Evolutionary conservation across 2,329 filamentous ascomycete genomes (phyloP), one percentile per base, ranked within the genome.

Genomic region (Teratosphaeria epicoccoides): DNA sequence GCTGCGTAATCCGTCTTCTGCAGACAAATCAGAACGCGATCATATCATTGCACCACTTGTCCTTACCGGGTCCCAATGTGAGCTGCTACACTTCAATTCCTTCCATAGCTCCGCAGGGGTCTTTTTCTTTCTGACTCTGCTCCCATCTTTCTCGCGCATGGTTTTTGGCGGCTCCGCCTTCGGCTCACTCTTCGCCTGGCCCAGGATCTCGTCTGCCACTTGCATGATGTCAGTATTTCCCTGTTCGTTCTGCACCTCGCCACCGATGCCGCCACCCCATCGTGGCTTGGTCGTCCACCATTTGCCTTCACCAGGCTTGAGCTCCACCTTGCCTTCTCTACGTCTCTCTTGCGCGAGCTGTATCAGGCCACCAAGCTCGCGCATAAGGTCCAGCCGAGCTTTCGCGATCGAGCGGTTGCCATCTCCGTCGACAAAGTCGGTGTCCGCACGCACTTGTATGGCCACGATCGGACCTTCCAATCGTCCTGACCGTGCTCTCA

Each of bases 231-330:
- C 63, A 9, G 53, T 60, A 46, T 67, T 63, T 6, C 45, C 49
- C 4, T 22, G 24, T 10, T 55, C 47, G 14, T 56, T 56, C 37
- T 68, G 71, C 17, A 71, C 63, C 52, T 74, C 71, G 33, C 69
- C 71, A 17, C 73, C 73, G n/a, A 66, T 62, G 11, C 73, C 74
- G 23, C 79, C 79, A 49, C 80, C 80, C 73, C 78, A 83, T 49
- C 80, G 72, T 24, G 75, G 73, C 49, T 67, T 71, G 2, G 68
- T 73, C 2, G 78, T 77, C 78, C 78, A 84, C 80, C 81, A 84
- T 59, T 79, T 73, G 2, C 76, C 77, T 57, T 79, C 74, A 1
- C 78, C 77, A 3, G 76, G 72, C 49, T 66, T 72, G 47, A 66
- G 62, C 57, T 81, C 77, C 1, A 60, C 60, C 49, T 67, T 70